Conservation (phyloP, 345 rosid species). For the Draba incana region DNA sequence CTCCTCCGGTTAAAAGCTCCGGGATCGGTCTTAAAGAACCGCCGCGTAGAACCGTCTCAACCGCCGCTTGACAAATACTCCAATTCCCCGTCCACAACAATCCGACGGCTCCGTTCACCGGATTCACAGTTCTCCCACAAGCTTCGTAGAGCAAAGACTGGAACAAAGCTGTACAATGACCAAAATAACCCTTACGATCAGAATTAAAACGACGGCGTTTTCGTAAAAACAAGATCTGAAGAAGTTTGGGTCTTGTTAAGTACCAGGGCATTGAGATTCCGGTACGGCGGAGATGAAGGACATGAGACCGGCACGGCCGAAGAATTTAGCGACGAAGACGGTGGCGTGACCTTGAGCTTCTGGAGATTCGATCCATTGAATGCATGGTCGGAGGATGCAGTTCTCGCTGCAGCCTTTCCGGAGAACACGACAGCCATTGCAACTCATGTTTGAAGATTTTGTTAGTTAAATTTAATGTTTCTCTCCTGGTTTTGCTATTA, state of each 20-base stretch:
- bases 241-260: not conserved
- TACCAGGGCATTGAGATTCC: slow-evolving; percentile 64
- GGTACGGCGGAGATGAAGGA: slow-evolving; percentile 78
- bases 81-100: slow-evolving; percentile 75
- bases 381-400: slow-evolving; percentile 73
- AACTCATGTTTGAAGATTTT: slow-evolving; percentile 55
- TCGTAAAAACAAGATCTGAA: not conserved
- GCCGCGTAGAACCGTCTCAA: slow-evolving; percentile 62
- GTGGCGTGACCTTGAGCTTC: slow-evolving; percentile 89
- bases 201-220: slow-evolving; percentile 1
- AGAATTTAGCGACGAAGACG: slow-evolving; percentile 83
- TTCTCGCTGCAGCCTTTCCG: slow-evolving; percentile 85
- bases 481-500: slow-evolving; percentile 10
- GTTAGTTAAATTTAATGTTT: not conserved
- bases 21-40: slow-evolving; percentile 54
- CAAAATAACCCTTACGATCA: not conserved
- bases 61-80: slow-evolving; percentile 62
- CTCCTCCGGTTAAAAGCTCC: slow-evolving; percentile 30
- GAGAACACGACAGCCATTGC: slow-evolving; percentile 83
- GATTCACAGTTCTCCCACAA: slow-evolving; percentile 67
- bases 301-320: slow-evolving; percentile 89
- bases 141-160: slow-evolving; percentile 71
- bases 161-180: slow-evolving; percentile 55
- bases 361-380: slow-evolving; percentile 60
- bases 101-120: slow-evolving; percentile 75